Base-by-base conservation (phyloP, 2,329 filamentous ascomycete genomes). In the Stromatinia cepivora region DNA sequence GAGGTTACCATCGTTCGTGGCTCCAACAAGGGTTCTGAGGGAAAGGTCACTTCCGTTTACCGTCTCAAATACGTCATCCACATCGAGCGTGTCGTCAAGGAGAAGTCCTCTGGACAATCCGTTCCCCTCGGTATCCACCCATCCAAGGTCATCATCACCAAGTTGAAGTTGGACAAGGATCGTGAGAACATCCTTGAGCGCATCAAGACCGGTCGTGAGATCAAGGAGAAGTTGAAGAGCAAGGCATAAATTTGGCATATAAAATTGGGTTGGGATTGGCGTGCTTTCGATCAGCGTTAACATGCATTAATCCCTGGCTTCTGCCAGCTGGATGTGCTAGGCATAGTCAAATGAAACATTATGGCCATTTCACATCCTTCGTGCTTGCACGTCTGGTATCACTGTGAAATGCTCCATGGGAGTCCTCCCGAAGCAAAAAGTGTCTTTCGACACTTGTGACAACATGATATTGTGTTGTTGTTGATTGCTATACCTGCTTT, bases 91-190 rank as follows among this genome's bases (percentile, higher is more conserved):
- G 90, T 99, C 82, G 90, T 90, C 83, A 93, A 94, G 82, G 95
- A 99, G 84, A 99, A 99, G 91, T 91, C 89, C 83, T 95, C 93
- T 83, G 94, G 95, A 85, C 94, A 97, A 87, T 92, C 89, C 82
- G 94, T 98, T 70, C 94, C 94, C 75, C 87, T 98, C 81, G 93
- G 93, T 83, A 90, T 99, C 84, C 92, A 94, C 85, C 91, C 95
- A 80, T 96, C 92, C 85, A 98, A 98, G 85, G 93, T 97, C 78
- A 90, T 97, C 86, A 92, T 99, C 87, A 97, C 91, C 86, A 97
- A 97, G 90, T 89, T 98, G 83, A 97, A 98, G 92, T 88, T 97
- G 80, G 92, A 95, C 88, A 94, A 95, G 90, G 92, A 96, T 85
- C 91, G 92, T 78, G 92, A 95, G 88, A 86, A 85, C 82, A 95